Percentiles rank a stretch among this genome's conserved stretches.
Evolutionary conservation across 2,329 filamentous ascomycete species (phyloP).

Genomic region (Elsinoe australis): DNA sequence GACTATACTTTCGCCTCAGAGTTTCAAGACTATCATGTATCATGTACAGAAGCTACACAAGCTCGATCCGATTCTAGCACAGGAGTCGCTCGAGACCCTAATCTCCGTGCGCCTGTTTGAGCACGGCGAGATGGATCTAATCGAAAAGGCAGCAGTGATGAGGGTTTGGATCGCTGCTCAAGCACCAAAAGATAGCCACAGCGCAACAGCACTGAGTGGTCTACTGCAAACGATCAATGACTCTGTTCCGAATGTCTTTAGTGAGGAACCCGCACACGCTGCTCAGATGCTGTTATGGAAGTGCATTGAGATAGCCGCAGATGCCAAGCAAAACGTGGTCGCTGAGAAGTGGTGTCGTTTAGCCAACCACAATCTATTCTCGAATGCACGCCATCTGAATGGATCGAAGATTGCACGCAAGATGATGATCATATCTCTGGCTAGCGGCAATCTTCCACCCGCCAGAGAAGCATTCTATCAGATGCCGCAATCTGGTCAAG

Average conservation of each 20-base stretch:
- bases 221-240: conserved; percentile 43
- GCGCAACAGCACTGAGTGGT: conserved; percentile 34
- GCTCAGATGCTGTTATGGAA: conserved; percentile 75
- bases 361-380: conserved; percentile 60
- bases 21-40: conserved; percentile 58
- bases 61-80: conserved; percentile 33
- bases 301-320: conserved; percentile 54
- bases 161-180: conserved; percentile 58
- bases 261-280: conserved; percentile 55
- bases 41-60: conserved; percentile 58
- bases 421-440: conserved; percentile 61
- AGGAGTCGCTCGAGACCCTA: conserved; percentile 54
- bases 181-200: conserved; percentile 31
- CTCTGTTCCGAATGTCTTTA: conserved; percentile 43
- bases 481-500: conserved; percentile 52
- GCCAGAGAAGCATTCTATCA: conserved; percentile 50
- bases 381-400: conserved; percentile 57
- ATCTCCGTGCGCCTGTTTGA: conserved; percentile 50
- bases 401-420: conserved; percentile 66
- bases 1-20: conserved; percentile 53
- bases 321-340: conserved; percentile 44
- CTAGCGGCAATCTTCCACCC: conserved; percentile 46
- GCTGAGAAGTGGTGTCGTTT: conserved; percentile 65
- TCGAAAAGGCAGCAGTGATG: conserved; percentile 62
- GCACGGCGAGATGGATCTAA: conserved; percentile 48